Conservation (phyloP, 306 rosid genomes). For the Bauhinia variegata region DNA sequence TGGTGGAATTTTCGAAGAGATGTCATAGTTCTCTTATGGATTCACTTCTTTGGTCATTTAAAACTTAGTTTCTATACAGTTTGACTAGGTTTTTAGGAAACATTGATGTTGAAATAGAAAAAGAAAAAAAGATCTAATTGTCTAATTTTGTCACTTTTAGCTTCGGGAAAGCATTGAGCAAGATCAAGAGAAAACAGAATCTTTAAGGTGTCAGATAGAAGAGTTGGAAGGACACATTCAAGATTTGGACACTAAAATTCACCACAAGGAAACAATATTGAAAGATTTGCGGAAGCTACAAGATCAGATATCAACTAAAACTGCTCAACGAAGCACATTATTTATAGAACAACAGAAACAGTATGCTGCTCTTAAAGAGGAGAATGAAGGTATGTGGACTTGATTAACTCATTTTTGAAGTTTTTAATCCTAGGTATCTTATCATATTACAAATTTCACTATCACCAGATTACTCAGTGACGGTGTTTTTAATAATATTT, state of each 20-base stretch:
- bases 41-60: neutral
- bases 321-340: constrained; percentile 70
- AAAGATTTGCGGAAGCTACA: constrained; percentile 62
- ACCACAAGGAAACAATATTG: constrained; percentile 50
- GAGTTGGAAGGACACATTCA: constrained; percentile 70
- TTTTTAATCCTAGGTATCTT: constrained; percentile 7
- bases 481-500: constrained; percentile 16
- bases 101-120: constrained; percentile 13
- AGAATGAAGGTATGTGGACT: constrained; percentile 68
- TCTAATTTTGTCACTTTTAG: constrained; percentile 50
- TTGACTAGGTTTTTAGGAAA: constrained; percentile 10
- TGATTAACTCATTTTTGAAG: constrained; percentile 14
- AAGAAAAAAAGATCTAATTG: constrained; percentile 17
- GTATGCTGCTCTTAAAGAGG: constrained; percentile 68
- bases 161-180: constrained; percentile 85
- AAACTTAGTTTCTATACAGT: neutral
- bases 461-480: constrained; percentile 6
- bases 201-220: constrained; percentile 58
- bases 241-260: constrained; percentile 64
- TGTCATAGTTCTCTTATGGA: neutral
- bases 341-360: constrained; percentile 66
- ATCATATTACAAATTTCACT: constrained; percentile 8
- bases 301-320: constrained; percentile 65
- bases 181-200: constrained; percentile 76
- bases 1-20: neutral